Percentiles rank a stretch among this genome's conserved stretches.
Evolutionary conservation across 1,284 basidiomycete genomes (phyloP).

Genomic region (Ustilago lituana): DNA sequence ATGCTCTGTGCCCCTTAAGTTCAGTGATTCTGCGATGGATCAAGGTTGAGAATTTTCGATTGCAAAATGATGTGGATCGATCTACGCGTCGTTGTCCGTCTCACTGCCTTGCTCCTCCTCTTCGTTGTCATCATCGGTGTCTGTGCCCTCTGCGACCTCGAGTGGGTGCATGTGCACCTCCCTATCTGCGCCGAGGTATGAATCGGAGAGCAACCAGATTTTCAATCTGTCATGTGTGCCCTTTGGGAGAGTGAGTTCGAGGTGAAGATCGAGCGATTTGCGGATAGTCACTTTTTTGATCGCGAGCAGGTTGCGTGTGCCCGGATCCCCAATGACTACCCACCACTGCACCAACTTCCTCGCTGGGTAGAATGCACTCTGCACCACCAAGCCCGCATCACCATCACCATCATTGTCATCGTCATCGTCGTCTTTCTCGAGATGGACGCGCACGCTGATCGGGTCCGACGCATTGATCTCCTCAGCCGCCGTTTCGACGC

Average conservation of each 20-base stretch:
- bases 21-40: no score
- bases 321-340: slow-evolving; percentile 87
- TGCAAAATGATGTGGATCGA: no score
- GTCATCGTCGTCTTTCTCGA: slow-evolving; percentile 85
- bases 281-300: slow-evolving; percentile 95
- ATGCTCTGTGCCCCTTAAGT: no score
- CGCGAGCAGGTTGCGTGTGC: slow-evolving; percentile 78
- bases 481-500: slow-evolving; percentile 72
- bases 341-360: slow-evolving; percentile 97
- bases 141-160: slow-evolving; percentile 55
- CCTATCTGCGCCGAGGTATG: slow-evolving; percentile 71
- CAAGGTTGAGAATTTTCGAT: no score
- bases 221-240: slow-evolving; percentile 82
- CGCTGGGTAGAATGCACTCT: slow-evolving; percentile 89
- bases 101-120: no score
- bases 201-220: slow-evolving; percentile 91
- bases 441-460: slow-evolving; percentile 80
- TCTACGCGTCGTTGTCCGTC: no score
- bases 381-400: slow-evolving; percentile 76
- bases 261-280: slow-evolving; percentile 75
- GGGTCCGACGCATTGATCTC: slow-evolving; percentile 75
- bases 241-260: slow-evolving; percentile 81
- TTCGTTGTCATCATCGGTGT: slow-evolving; percentile 53
- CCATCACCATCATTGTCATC: slow-evolving; percentile 70
- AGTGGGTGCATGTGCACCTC: slow-evolving; percentile 56